A percentile compares a stretch with the other conserved stretches of the same genome.
Conservation (phyloP, 228 moss, liverwort and hornwort species). For the Sphagnum fallax region DNA sequence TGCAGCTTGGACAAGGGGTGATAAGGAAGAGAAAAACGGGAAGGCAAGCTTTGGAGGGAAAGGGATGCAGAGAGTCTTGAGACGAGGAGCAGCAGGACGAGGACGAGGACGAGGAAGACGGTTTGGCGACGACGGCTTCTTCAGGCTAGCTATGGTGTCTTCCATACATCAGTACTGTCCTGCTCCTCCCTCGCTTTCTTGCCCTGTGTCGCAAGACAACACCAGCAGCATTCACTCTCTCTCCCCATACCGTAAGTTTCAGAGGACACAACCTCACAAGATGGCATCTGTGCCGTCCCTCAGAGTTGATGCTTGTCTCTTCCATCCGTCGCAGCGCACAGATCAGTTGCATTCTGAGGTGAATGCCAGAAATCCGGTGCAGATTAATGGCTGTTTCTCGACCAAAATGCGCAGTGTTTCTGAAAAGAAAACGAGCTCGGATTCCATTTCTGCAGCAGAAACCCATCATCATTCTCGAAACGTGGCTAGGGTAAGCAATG, state of each 20-base stretch:
- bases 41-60: background rate
- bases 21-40: background rate
- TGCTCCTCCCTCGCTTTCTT: slow-evolving; percentile 8
- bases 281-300: slow-evolving; percentile 14
- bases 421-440: slow-evolving; percentile 11
- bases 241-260: slow-evolving; percentile 17
- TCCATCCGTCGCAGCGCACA: slow-evolving; percentile 7
- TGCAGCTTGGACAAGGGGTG: background rate
- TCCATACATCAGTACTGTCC: slow-evolving; percentile 18
- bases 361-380: slow-evolving; percentile 4
- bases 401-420: slow-evolving; percentile 18
- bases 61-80: slow-evolving; percentile 26
- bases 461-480: background rate
- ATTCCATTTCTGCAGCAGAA: background rate
- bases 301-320: slow-evolving; percentile 13
- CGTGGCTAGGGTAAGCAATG: too few species aligned
- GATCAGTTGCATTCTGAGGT: slow-evolving; percentile 12
- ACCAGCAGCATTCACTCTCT: slow-evolving; percentile 8
- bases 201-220: background rate
- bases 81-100: slow-evolving; percentile 18
- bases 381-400: slow-evolving; percentile 17
- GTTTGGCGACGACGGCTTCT: background rate
- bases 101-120: slow-evolving; percentile 1
- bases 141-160: slow-evolving; percentile 13
- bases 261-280: slow-evolving; percentile 11